These are phyloP conservation scores for Aspergillus ustus DNA, from an alignment of 2,329 filamentous ascomycete genomes.

Conservation along the genomic window DNA sequence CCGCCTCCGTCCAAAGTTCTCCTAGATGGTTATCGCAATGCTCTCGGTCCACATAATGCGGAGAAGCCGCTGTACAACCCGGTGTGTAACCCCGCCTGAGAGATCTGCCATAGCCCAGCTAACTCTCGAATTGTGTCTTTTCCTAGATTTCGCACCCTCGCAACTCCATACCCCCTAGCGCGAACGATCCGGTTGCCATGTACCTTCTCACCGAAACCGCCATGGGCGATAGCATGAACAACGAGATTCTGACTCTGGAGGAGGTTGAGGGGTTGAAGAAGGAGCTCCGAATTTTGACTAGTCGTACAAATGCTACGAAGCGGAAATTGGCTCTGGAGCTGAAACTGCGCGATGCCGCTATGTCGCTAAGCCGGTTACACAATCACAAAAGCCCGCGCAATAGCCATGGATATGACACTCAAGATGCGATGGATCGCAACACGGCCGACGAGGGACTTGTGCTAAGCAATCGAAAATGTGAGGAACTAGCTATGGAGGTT, in stretches of 20 bases:
- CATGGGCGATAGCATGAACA: conserved; percentile 82
- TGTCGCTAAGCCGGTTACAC: conserved; percentile 82
- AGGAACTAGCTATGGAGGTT: conserved; percentile 80
- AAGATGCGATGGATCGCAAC: conserved; percentile 40
- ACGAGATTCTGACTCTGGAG: conserved; percentile 84
- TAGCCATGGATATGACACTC: conserved; percentile 45
- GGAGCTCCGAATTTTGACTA: conserved; percentile 72
- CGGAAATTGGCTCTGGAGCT: conserved; percentile 86
- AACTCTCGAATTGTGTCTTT: neutral
- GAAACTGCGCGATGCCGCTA: conserved; percentile 91
- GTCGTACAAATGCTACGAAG: conserved; percentile 79
- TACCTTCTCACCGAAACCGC: conserved; percentile 94
- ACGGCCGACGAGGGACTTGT: conserved; percentile 75
- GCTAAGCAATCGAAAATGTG: conserved; percentile 77
- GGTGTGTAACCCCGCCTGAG: conserved; percentile 47
- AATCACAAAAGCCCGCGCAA: conserved; percentile 62
- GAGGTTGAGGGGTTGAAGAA: conserved; percentile 93
- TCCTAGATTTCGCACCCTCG: conserved; percentile 53
- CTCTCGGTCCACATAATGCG: conserved; percentile 58
- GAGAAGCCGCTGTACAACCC: conserved; percentile 62
- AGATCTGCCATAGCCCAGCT: neutral
- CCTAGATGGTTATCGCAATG: conserved; percentile 65
- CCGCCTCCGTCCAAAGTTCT: conserved; percentile 52
- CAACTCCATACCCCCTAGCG: conserved; percentile 46
- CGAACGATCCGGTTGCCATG: conserved; percentile 71